Evolutionary conservation across 805 yeast species (phyloP).

Genomic region (Metschnikowia peoriensis): DNA sequence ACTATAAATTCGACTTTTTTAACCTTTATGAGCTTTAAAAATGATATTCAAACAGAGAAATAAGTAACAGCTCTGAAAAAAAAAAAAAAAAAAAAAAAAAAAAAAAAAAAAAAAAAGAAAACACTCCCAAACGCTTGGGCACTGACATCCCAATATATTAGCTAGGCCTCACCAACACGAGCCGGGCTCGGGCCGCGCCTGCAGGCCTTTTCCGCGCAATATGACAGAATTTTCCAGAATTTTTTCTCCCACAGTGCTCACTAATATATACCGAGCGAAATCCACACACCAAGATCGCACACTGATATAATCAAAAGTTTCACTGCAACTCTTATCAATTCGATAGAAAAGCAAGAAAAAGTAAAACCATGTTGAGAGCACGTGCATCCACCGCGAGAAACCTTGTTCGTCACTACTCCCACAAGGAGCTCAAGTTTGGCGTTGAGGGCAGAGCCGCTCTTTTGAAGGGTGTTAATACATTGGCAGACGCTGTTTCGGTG

Average conservation of each 20-base stretch:
- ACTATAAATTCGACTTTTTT: too few species aligned
- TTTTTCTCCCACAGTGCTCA: constrained; percentile 7
- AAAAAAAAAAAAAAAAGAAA: too few species aligned
- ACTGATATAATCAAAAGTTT: neutral
- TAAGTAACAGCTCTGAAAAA: too few species aligned
- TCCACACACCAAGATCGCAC: constrained; percentile 8
- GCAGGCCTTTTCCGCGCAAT: constrained; percentile 1
- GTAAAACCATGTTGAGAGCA: constrained; percentile 46
- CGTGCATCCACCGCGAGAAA: constrained; percentile 43
- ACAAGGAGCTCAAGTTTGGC: constrained; percentile 95
- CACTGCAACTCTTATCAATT: neutral
- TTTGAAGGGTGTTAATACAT: constrained; percentile 87
- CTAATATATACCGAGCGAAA: constrained; percentile 10
- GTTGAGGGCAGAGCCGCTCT: constrained; percentile 96
- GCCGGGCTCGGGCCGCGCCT: neutral
- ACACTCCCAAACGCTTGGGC: too few species aligned
- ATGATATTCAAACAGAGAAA: too few species aligned
- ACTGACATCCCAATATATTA: too few species aligned
- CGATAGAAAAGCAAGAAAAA: too few species aligned
- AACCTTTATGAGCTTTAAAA: too few species aligned
- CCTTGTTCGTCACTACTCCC: constrained; percentile 54
- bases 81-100: too few species aligned
- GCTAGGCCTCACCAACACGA: neutral
- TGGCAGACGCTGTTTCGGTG: constrained; percentile 95
- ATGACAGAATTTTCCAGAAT: constrained; percentile 19